Base-by-base conservation (phyloP, 2,329 filamentous ascomycete species). In the Colletotrichum tropicale region DNA sequence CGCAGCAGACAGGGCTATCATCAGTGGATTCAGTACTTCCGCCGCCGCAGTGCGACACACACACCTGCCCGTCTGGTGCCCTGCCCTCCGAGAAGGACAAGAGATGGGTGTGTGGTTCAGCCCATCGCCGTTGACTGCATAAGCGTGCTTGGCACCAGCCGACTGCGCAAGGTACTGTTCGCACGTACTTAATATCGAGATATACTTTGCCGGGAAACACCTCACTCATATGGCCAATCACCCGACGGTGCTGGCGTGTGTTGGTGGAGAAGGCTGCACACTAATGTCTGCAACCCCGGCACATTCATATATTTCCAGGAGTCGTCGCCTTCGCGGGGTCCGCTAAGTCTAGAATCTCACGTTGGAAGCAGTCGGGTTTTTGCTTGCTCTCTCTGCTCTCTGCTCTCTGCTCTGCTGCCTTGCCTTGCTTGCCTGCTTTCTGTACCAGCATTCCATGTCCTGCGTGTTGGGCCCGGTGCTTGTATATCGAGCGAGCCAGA, bases 241-340 rank as follows among this genome's bases (percentile, higher is more conserved):
- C 61, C 30, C 56, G 55, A 48, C 32, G 55, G n/a, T 32, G 12
- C 36, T 30, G 12, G 69, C 43, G 56, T 12, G 32, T 75, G 38
- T 67, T 64, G 38, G 70, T 75, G 73, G 73, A 68, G 73, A 10
- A 68, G 26, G 30, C 32, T 48, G 56, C 64, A 62, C 52, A 66
- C 55, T 66, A 66, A 43, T 38, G 68, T 38, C 61, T 28, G 26
- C 58, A 38, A 62, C 65, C 69, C 73, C 69, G 38, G 73, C 62
- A 18, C 38, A 21, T 64, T 75, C 73, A 73, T 75, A 75, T 75
- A 70, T 65, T 66, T 66, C 66, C 69, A 68, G 73, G 69, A 72
- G 55, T 66, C 70, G 73, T 43, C 55, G 61, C 61, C 67, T 74
- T 74, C 67, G 71, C 71, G 71, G 71, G 67, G 71, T 66, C 60